Evolutionary conservation across 176 grass and related monocot species (phyloP), one percentile per base, ranked within the genome.

Genomic region (Musa schizocarpa): DNA sequence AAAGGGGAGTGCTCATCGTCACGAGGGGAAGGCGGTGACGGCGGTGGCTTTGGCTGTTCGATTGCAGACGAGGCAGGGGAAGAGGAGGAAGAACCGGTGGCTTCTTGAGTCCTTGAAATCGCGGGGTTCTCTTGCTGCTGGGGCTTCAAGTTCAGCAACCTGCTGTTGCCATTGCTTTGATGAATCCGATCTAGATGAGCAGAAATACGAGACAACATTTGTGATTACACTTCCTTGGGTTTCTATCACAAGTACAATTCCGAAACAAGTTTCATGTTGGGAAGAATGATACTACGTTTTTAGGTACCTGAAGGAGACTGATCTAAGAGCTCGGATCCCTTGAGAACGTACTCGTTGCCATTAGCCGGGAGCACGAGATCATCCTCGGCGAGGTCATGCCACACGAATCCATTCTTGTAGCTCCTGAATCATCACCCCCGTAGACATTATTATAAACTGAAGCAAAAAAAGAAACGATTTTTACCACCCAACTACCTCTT

Each of bases 371-470:
- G 74, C 22, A 99, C 81, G 16, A 89, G 95, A 76, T 99, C 95
- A 12, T 99, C 90, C 74, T 87, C 84, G 1, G 81, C 78, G 56
- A 99, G 88, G 75, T 99, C 95, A 13, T 99, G 95, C 95, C 95
- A 99, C 65, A 99, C 95, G 69, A 99, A 99, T 20, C 95, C 95
- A 12, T 87, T 94, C 88, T 99, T 99, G 86, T 99, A 94, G 77
- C 88, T 89, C 90, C 93, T 96, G 87, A 58, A 65, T 61, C 67
- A 25, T 68, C 54, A 27, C 27, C 2, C 65, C 59, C 17, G 52
- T 51, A 17, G 25, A 24, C 61, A 63, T 21, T 19, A 23, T 20
- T 2, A 19, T 7, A 63, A 70, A 56, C 50, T 72, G 11, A 43
- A 34, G 11, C 24, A 34, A 16, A 57, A 54, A 67, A 75, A 8